Conservation (phyloP, 1,284 basidiomycete species). For the Apiotrichum akiyoshidainum region DNA sequence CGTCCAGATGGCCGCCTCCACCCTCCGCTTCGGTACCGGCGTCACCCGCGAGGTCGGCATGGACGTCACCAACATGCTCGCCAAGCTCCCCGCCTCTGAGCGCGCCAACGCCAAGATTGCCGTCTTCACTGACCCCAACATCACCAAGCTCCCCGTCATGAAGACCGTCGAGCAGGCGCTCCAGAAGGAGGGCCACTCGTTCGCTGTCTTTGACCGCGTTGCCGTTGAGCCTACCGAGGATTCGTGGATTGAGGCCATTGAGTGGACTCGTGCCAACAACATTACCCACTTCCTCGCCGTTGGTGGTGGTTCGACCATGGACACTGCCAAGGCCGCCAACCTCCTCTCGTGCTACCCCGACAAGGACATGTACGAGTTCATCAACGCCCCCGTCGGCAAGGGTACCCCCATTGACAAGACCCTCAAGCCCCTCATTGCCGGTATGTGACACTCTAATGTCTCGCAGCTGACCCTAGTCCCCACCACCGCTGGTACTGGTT, state of each 20-base stretch:
- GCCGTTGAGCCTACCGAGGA: slow-evolving; percentile 90
- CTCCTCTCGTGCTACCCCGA: slow-evolving; percentile 78
- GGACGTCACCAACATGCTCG: slow-evolving; percentile 40
- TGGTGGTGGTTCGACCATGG: slow-evolving; percentile 92
- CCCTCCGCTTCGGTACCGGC: slow-evolving; percentile 82
- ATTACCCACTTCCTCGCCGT: slow-evolving; percentile 94
- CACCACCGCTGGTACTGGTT: slow-evolving; percentile 93
- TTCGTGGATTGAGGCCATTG: slow-evolving; percentile 65
- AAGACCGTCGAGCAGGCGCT: slow-evolving; percentile 57
- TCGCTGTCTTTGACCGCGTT: slow-evolving; percentile 78
- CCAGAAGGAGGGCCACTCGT: slow-evolving; percentile 53
- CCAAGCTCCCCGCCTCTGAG: slow-evolving; percentile 31
- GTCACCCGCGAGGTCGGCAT: slow-evolving; percentile 82
- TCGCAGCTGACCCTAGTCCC: slow-evolving; percentile 57
- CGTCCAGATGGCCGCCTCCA: slow-evolving; percentile 77
- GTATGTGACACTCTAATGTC: not conserved
- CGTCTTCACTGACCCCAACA: slow-evolving; percentile 86
- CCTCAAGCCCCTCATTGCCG: slow-evolving; percentile 79
- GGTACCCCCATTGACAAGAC: slow-evolving; percentile 75
- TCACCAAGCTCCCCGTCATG: slow-evolving; percentile 78
- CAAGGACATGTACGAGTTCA: slow-evolving; percentile 87
- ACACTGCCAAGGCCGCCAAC: slow-evolving; percentile 92
- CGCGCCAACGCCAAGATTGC: slow-evolving; percentile 63
- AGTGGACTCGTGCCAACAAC: slow-evolving; percentile 78
- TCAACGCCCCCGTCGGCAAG: slow-evolving; percentile 93